Percentiles rank a stretch among this genome's conserved stretches.
These are phyloP conservation scores for Podospora pseudoanserina DNA, from an alignment of 495 filamentous ascomycete genomes.

Conservation along the genomic window DNA sequence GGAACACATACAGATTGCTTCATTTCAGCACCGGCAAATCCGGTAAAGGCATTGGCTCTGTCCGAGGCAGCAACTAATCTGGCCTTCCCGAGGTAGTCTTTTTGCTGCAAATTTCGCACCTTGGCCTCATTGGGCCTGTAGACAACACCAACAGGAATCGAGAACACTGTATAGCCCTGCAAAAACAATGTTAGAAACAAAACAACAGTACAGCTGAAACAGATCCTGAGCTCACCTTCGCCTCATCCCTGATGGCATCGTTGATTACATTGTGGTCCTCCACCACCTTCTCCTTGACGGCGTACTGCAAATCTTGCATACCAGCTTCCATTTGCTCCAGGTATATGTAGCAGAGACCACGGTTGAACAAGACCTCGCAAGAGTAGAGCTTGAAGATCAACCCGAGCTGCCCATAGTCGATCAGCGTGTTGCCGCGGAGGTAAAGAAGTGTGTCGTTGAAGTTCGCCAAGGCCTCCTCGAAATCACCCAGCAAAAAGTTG, in stretches of 20 bases:
- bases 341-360: slow-evolving; percentile 96
- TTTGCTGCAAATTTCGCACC: slow-evolving; percentile 94
- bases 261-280: slow-evolving; percentile 97
- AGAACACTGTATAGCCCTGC: slow-evolving; percentile 98
- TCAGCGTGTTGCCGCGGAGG: slow-evolving; percentile 90
- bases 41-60: slow-evolving; percentile 67
- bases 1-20: slow-evolving; percentile 51
- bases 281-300: slow-evolving; percentile 93
- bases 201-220: background rate
- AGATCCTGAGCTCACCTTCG: slow-evolving; percentile 60
- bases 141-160: slow-evolving; percentile 90
- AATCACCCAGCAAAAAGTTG: slow-evolving; percentile 95
- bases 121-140: slow-evolving; percentile 97
- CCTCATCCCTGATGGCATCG: slow-evolving; percentile 88
- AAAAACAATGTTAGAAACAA: slow-evolving; percentile 26
- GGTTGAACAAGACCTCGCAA: slow-evolving; percentile 97
- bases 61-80: slow-evolving; percentile 91
- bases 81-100: slow-evolving; percentile 95
- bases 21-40: slow-evolving; percentile 70
- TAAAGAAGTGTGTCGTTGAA: slow-evolving; percentile 98
- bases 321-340: slow-evolving; percentile 85
- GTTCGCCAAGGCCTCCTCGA: slow-evolving; percentile 94
- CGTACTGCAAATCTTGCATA: slow-evolving; percentile 86
- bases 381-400: slow-evolving; percentile 95
- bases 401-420: slow-evolving; percentile 97